Base-by-base conservation (phyloP, 331 rosid species). In the Pyrus hybrid region DNA sequence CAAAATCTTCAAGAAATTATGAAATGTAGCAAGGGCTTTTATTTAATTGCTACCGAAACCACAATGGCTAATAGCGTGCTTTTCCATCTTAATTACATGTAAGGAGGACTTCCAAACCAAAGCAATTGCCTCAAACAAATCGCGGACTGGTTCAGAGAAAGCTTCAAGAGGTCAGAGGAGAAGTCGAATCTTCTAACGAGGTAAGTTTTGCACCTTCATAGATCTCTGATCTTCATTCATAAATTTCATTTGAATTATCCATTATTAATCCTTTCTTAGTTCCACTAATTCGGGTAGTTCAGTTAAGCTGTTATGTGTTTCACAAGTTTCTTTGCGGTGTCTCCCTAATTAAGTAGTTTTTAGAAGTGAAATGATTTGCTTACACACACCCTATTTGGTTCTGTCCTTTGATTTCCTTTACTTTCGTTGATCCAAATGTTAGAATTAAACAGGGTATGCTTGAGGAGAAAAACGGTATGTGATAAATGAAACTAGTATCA, bases 81-180 rank as follows among this genome's bases (percentile, higher is more conserved):
- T 80, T 81, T 86, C 71, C 72, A 68, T 85, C 65, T 74, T 66
- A 56, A 17, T 18, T 54, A 54, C 7, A 20, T 75, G 80, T 88
- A 84, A 82, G 53, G 37, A 88, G 37, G 77, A 60, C 61, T 72
- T 56, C 79, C 67, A 86, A 67, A 74, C 78, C 62, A 67, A 85
- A 77, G 77, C 80, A 79, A 70, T 14, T 18, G 53, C 74, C 82
- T 73, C 83, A 67, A 76, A 20, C 81, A 82, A 71, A 60, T 68
- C 25, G 8, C 4, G 41, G 61, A 62, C 81, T 26, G 51, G 70
- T 70, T 29, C 58, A 67, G 45, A 76, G 51, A 61, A 73, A 68
- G 79, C 80, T 71, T 56, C 76, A 83, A 45, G 80, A 67, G 26
- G 45, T 53, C 41, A 78, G 22, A 70, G 75, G 54, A 83, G 84